phyloP scores from a whole-genome alignment of 805 yeast genomes.

The Nakazawaea siamensis region DNA sequence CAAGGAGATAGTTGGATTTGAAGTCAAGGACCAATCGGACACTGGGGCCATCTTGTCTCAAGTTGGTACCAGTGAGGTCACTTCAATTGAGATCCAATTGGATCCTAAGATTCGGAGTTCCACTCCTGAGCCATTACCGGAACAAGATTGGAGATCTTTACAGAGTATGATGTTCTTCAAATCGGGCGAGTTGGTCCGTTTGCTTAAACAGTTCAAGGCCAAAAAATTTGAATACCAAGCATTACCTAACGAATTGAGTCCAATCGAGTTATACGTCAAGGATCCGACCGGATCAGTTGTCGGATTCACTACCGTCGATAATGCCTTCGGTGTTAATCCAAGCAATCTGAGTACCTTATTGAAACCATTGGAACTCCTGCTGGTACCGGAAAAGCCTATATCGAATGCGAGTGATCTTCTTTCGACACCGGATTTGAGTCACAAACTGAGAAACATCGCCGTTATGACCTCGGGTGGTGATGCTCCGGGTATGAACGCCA shows the following conservation, averaged over 20 bases:
- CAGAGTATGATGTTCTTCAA: slow-evolving; percentile 38
- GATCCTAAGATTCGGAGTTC: slow-evolving; percentile 13
- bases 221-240: slow-evolving; percentile 37
- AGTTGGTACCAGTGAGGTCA: no score
- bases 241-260: slow-evolving; percentile 65
- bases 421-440: no score
- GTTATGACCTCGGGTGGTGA: slow-evolving; percentile 99
- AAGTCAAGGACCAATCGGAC: slow-evolving; percentile 22
- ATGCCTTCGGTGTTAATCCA: slow-evolving; percentile 36
- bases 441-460: slow-evolving; percentile 57
- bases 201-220: slow-evolving; percentile 26
- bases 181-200: slow-evolving; percentile 29
- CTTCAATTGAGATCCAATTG: no score
- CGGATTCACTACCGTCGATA: slow-evolving; percentile 64
- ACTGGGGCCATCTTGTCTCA: no score
- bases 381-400: background rate
- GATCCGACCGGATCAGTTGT: slow-evolving; percentile 82
- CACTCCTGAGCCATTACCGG: no score
- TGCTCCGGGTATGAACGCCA: slow-evolving; percentile 97
- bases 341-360: slow-evolving; percentile 9
- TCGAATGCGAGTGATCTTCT: background rate
- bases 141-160: slow-evolving; percentile 47
- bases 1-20: slow-evolving; percentile 31
- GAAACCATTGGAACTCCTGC: slow-evolving; percentile 1
- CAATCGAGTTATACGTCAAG: slow-evolving; percentile 64